phyloP scores from a whole-genome alignment of 495 filamentous ascomycete species.

The Aspergillus saccharolyticus region DNA sequence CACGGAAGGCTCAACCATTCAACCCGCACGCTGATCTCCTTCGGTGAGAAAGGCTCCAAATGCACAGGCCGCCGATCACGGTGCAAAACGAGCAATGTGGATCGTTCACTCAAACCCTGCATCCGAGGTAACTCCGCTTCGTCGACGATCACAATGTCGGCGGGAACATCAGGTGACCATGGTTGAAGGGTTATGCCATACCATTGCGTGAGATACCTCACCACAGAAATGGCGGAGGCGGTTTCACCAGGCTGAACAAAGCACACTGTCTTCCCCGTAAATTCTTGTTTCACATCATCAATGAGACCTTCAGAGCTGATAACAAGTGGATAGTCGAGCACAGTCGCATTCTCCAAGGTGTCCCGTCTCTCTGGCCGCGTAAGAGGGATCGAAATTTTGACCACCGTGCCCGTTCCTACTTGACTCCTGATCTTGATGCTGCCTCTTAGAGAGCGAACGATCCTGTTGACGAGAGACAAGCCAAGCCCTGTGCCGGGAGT shows the following conservation, averaged over 20 bases:
- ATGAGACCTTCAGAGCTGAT: neutral
- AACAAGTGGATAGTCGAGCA: neutral
- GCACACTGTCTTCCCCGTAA: neutral
- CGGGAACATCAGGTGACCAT: constrained; percentile 4
- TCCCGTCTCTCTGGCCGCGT: neutral
- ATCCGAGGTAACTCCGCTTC: constrained; percentile 17
- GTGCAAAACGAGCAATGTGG: neutral
- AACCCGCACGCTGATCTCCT: neutral
- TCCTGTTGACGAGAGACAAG: constrained; percentile 36
- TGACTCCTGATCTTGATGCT: constrained; percentile 35
- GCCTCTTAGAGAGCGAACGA: constrained; percentile 34
- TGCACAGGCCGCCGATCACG: neutral
- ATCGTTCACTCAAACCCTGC: neutral
- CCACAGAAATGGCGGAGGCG: constrained; percentile 8
- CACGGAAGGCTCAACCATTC: constrained; percentile 18
- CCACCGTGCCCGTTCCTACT: constrained; percentile 33
- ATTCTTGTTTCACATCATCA: neutral
- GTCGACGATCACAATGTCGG: constrained; percentile 28
- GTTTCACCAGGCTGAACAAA: neutral
- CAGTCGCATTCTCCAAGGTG: neutral
- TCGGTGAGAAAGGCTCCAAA: neutral
- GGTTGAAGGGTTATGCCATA: constrained; percentile 18
- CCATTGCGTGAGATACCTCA: constrained; percentile 28
- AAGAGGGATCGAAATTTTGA: constrained; percentile 26
- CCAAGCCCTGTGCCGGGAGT: constrained; percentile 37